These are phyloP conservation scores for Poa pratensis DNA, from an alignment of 176 grass and related monocot species.

Conservation along the genomic window DNA sequence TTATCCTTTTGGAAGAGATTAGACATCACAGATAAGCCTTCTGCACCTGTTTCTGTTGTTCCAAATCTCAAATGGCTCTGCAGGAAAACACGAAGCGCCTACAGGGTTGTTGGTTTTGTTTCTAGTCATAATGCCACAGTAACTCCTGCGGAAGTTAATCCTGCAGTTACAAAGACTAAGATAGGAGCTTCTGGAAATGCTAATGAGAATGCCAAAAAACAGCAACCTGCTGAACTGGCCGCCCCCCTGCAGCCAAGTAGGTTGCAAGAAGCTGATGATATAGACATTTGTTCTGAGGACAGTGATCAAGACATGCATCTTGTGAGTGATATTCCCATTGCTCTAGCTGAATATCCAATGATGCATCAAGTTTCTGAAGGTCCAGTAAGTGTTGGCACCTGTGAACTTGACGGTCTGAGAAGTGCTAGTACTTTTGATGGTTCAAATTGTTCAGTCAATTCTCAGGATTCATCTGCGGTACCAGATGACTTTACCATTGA, in stretches of 20 bases:
- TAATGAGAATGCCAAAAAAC: constrained; percentile 18
- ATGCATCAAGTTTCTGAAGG: constrained; percentile 57
- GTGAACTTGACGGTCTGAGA: constrained; percentile 34
- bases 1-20: constrained; percentile 58
- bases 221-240: constrained; percentile 28
- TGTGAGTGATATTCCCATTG: constrained; percentile 55
- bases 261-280: constrained; percentile 28
- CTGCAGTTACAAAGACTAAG: constrained; percentile 37
- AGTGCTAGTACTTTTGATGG: constrained; percentile 42
- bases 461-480: constrained; percentile 30
- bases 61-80: constrained; percentile 85
- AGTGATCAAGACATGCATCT: constrained; percentile 24
- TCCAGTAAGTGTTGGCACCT: constrained; percentile 41
- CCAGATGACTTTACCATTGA: constrained; percentile 36
- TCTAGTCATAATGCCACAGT: constrained; percentile 33
- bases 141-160: constrained; percentile 43
- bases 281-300: constrained; percentile 6
- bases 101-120: constrained; percentile 66
- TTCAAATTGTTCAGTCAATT: constrained; percentile 42
- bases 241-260: constrained; percentile 22
- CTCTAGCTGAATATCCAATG: constrained; percentile 68
- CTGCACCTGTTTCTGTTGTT: constrained; percentile 55
- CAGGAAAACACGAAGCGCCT: constrained; percentile 76
- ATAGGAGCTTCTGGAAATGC: constrained; percentile 41
- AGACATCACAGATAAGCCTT: constrained; percentile 35